Base-by-base conservation (phyloP, 2,329 filamentous ascomycete genomes). In the Diplodia seriata region DNA sequence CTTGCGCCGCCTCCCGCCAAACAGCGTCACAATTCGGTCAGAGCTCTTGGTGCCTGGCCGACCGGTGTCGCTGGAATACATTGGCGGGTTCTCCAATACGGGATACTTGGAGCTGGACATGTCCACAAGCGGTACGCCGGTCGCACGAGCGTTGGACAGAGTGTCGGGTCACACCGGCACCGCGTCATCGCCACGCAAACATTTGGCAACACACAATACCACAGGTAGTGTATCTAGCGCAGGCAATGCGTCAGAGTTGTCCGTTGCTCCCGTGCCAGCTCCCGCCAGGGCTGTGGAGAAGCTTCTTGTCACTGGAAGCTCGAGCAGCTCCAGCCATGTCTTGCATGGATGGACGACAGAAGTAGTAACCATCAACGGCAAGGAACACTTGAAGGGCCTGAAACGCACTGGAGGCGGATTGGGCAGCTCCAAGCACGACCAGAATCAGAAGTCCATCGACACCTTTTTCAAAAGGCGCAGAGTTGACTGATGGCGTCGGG, bases 351-450 rank as follows among this genome's bases (percentile, higher is more conserved):
- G 82, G 81, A 80, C 76, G 15, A 81, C 84, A 20, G 77, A 82
- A 8, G 83, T 96, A 33, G 77, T 86, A 55, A 82, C 82, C 5
- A 84, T 93, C 70, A 94, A 97, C 75, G 86, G 86, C 70, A 85
- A 86, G 69, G 85, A 87, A 4, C 94, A 97, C 78, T 85, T 97
- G 2, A 79, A 82, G 54, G 88, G 89, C 33, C 81, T 97, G 68
- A 94, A 90, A 76, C 91, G 92, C 78, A 94, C 92, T 9, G 84
- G 90, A 29, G 92, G 92, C 36, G 93, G 93, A 3, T 91, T 97
- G 68, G 93, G 93, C 66, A 95, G 90, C 73, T 85, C 91, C 49
- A 85, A 85, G 67, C 89, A 92, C 75, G 93, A 97, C 76, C 84
- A 86, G 12, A 88, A 85, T 56, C 94, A 97, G 77, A 89, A 86